These are phyloP conservation scores for Saccharomyces hybrid DNA, from an alignment of 1,139 yeast species.

Conservation along the genomic window DNA sequence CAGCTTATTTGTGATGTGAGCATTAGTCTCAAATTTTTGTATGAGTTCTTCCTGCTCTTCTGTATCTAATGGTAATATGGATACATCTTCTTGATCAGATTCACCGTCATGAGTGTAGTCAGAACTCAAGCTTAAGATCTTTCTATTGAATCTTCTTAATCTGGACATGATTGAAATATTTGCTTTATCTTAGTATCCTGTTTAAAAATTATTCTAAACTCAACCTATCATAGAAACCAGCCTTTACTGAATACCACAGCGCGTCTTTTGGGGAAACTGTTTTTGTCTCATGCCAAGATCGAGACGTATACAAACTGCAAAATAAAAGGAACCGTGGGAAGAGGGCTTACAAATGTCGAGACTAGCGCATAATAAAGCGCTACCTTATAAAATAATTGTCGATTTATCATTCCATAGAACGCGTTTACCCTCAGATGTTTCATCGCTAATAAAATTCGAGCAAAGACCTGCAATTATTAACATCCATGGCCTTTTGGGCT, in stretches of 20 bases:
- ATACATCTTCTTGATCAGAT: conserved; percentile 11
- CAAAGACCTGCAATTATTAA: conserved; percentile 21
- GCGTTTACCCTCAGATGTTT: conserved; percentile 2
- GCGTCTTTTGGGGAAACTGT: neutral
- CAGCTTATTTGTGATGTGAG: conserved; percentile 16
- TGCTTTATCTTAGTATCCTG: neutral
- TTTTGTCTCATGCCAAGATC: neutral
- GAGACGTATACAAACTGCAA: neutral
- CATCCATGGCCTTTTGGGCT: conserved; percentile 30
- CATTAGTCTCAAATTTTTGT: conserved; percentile 20
- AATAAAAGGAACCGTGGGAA: neutral
- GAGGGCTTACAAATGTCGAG: neutral
- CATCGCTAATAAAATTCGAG: neutral
- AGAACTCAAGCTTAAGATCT: conserved; percentile 9
- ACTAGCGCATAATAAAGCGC: conserved; percentile 2
- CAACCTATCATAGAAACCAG: neutral
- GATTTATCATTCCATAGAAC: conserved; percentile 19
- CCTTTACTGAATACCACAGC: neutral
- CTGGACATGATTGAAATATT: conserved; percentile 19
- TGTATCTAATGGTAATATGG: conserved; percentile 23
- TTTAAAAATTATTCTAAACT: neutral
- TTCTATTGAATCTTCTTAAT: conserved; percentile 20
- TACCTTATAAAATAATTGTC: conserved; percentile 11
- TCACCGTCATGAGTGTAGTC: conserved; percentile 3
- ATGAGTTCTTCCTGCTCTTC: conserved; percentile 31